A percentile compares a stretch with the other conserved stretches of the same genome.
These are phyloP conservation scores for Arctostaphylos glauca DNA, from an alignment of 148 eudicot species.

Conservation along the genomic window DNA sequence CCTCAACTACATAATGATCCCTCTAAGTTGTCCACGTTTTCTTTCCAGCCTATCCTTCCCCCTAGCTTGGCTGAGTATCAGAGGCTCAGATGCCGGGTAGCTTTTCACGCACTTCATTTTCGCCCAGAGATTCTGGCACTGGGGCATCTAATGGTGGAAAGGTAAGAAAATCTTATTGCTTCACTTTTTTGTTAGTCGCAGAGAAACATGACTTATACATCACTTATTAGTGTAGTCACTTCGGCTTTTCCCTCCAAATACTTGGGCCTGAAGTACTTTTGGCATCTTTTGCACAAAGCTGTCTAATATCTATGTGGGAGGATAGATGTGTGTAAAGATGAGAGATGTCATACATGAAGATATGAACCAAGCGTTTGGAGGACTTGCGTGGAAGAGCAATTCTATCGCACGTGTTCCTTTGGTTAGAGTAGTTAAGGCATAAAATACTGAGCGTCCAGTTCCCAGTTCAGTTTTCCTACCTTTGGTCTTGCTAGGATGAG, in stretches of 20 bases:
- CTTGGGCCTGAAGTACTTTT: background rate
- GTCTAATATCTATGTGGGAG: background rate
- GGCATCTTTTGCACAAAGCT: background rate
- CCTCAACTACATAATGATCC: background rate
- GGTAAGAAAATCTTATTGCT: conserved; percentile 36
- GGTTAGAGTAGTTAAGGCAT: background rate
- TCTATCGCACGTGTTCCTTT: background rate
- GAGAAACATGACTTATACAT: background rate
- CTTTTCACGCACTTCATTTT: conserved; percentile 87
- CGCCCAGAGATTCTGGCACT: conserved; percentile 71
- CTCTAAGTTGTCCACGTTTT: conserved; percentile 16
- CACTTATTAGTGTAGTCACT: background rate
- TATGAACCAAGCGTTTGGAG: background rate
- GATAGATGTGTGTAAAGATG: background rate
- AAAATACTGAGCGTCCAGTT: background rate
- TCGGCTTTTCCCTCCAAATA: background rate
- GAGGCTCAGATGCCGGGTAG: conserved; percentile 95
- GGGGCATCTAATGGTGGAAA: conserved; percentile 71
- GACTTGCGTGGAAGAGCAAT: background rate
- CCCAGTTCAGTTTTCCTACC: background rate
- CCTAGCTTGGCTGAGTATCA: conserved; percentile 76
- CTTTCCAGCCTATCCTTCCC: conserved; percentile 64
- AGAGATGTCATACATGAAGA: background rate
- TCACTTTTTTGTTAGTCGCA: background rate
- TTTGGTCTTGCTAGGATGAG: background rate